Percentiles rank a stretch among this genome's conserved stretches.
These are phyloP conservation scores for Flaveria bidentis DNA, from an alignment of 129 eudicot genomes.

Conservation along the genomic window DNA sequence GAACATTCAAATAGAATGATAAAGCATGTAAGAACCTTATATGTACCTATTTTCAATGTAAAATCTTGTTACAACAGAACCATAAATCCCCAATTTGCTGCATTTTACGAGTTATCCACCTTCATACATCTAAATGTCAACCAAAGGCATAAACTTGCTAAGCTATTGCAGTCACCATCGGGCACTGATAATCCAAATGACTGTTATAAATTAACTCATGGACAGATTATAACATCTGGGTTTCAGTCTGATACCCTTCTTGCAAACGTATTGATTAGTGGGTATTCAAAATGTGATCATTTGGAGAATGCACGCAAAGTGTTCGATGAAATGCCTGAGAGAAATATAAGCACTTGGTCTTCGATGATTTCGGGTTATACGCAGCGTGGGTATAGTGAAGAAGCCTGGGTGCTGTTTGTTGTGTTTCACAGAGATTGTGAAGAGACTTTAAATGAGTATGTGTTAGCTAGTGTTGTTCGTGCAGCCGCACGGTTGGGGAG, in stretches of 20 bases:
- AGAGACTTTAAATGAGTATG: slow-evolving; percentile 59
- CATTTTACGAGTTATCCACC: slow-evolving; percentile 8
- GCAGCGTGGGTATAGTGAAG: slow-evolving; percentile 46
- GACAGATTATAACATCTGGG: slow-evolving; percentile 48
- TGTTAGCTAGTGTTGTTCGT: slow-evolving; percentile 57
- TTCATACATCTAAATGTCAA: background rate
- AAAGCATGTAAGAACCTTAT: slow-evolving; percentile 24
- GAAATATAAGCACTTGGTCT: slow-evolving; percentile 57
- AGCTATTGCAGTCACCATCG: slow-evolving; percentile 27
- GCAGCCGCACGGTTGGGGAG: slow-evolving; percentile 40
- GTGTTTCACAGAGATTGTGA: slow-evolving; percentile 38
- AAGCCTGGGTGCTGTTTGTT: slow-evolving; percentile 49
- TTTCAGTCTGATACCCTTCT: slow-evolving; percentile 45
- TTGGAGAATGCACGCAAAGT: slow-evolving; percentile 40
- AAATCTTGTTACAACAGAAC: slow-evolving; percentile 11
- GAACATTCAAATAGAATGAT: slow-evolving; percentile 7
- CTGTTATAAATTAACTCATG: slow-evolving; percentile 46
- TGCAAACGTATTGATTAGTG: slow-evolving; percentile 50
- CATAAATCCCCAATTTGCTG: slow-evolving; percentile 11
- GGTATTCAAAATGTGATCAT: slow-evolving; percentile 39
- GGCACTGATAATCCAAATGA: slow-evolving; percentile 20
- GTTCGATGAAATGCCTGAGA: slow-evolving; percentile 68
- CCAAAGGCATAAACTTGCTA: slow-evolving; percentile 29
- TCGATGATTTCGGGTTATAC: slow-evolving; percentile 56
- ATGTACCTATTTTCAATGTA: background rate